Evolutionary conservation across 2,329 filamentous ascomycete genomes (phyloP), one percentile per base, ranked within the genome.

Genomic region (Grosmannia clavigera): DNA sequence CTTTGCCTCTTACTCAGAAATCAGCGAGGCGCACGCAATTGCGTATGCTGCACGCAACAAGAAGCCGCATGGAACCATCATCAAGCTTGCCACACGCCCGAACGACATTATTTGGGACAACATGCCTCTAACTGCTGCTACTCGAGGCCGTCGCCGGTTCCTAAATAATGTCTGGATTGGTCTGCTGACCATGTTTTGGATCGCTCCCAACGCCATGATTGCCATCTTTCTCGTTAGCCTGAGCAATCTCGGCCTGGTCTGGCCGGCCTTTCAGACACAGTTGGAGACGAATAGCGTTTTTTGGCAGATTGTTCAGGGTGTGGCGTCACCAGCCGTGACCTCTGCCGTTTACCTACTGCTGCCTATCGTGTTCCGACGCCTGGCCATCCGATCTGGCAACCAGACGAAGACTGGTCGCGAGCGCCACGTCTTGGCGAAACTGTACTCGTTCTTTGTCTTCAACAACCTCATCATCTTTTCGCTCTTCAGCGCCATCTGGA

Each of bases 51-150:
- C 87, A 27, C 87, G 88, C 61, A 88, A 84, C 56, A 94, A 94
- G 75, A 87, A 87, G 66, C 89, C 90, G 0, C 80, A 88, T 50
- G 90, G 90, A 5, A 85, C 90, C 0, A 88, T 82, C 0, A 83
- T 99, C 60, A 79, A 76, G 6, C 79, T 97, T 16, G 92, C 94
- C 1, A 91, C 94, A 2, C 84, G 85, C 61, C 92, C 94, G 3
- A 90, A 88, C 69, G 92, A 97, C 70, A 82, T 99, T 58, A 95
- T 99, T 65, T 99, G 94, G 94, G 87, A 90, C 70, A 99, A 99
- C 68, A 81, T 99, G 75, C 81, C 84, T 6, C 75, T 97, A 60
- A 82, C 79, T 19, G 84, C 84, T 48, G 76, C 81, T 33, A 81
- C 84, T 1, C 83, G 92, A 58, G 81, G 81, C 63, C 88, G 87